Conservation (phyloP, 208 protist genomes). For the Angomonas deanei region DNA sequence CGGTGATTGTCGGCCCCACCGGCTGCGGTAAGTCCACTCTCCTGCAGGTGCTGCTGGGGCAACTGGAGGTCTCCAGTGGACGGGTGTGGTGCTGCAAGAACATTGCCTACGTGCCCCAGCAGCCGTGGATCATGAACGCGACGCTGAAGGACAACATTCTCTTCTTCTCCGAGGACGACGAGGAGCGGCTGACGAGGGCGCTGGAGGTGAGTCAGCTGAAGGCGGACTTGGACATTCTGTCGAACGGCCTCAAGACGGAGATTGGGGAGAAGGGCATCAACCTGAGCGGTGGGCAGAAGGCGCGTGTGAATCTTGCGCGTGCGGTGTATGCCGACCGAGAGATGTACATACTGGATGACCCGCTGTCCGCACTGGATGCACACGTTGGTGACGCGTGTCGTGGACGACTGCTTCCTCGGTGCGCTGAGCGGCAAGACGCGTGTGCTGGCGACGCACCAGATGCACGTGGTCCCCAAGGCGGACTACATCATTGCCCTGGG, state of each 20-base stretch:
- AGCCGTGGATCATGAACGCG: conserved; percentile 91
- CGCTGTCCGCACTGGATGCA: conserved; percentile 90
- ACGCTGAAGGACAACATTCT: conserved; percentile 92
- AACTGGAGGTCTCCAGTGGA: conserved; percentile 31
- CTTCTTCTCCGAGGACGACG: conserved; percentile 73
- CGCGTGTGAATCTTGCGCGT: conserved; percentile 78
- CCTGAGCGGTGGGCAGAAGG: conserved; percentile 87
- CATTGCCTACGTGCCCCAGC: conserved; percentile 90
- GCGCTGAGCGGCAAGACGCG: conserved; percentile 71
- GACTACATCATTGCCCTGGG: conserved; percentile 88
- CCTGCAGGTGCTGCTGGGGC: conserved; percentile 31
- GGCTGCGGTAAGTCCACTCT: conserved; percentile 79
- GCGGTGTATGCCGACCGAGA: conserved; percentile 83
- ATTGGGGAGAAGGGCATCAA: conserved; percentile 87
- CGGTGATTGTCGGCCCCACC: conserved; percentile 54
- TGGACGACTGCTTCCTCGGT: conserved; percentile 43
- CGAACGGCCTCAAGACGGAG: conserved; percentile 82
- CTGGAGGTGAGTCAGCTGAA: conserved; percentile 68
- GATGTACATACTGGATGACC: conserved; percentile 90
- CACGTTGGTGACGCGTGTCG: conserved; percentile 58
- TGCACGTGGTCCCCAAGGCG: conserved; percentile 77
- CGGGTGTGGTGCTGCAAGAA: conserved; percentile 16
- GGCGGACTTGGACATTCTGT: conserved; percentile 76
- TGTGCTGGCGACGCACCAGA: conserved; percentile 92
- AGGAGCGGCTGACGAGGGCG: conserved; percentile 34